Evolutionary conservation across 805 yeast species (phyloP).

Genomic region (Candida insectalens): DNA sequence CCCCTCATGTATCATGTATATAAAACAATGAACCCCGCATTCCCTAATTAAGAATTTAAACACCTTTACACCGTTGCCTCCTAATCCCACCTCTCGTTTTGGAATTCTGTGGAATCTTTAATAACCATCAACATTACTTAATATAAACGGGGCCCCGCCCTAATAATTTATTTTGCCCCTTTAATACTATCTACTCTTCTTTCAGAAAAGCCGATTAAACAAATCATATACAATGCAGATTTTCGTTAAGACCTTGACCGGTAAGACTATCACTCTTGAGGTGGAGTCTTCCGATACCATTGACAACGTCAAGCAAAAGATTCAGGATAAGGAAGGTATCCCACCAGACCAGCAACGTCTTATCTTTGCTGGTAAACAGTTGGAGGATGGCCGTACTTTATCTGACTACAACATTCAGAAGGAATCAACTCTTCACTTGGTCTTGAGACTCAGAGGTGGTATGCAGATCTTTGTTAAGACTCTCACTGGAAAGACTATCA

Average conservation of each 20-base stretch:
- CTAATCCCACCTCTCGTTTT: too few species aligned
- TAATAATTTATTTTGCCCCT: too few species aligned
- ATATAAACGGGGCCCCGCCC: too few species aligned
- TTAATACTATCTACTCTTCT: too few species aligned
- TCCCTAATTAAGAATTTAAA: too few species aligned
- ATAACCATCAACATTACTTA: too few species aligned
- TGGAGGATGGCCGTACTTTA: slow-evolving; percentile 77
- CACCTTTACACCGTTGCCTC: too few species aligned
- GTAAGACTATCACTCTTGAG: slow-evolving; percentile 11
- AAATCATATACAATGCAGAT: slow-evolving; percentile 35
- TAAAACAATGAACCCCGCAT: too few species aligned
- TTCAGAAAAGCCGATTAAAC: background rate
- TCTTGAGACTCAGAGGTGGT: slow-evolving; percentile 83
- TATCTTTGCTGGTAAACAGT: slow-evolving; percentile 38
- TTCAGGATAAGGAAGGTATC: slow-evolving; percentile 34
- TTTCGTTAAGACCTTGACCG: slow-evolving; percentile 40
- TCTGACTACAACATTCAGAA: slow-evolving; percentile 63
- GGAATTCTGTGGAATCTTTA: too few species aligned
- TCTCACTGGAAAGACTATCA: slow-evolving; percentile 56
- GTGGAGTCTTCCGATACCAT: slow-evolving; percentile 81
- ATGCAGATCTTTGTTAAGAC: slow-evolving; percentile 55
- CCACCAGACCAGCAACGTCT: slow-evolving; percentile 38
- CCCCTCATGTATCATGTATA: too few species aligned
- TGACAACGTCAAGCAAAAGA: slow-evolving; percentile 67
- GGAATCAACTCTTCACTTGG: slow-evolving; percentile 61